A percentile compares a stretch with the other conserved stretches of the same genome.
Conservation (phyloP, 768 basidiomycete species). For the Hydnomerulius pinastri region DNA sequence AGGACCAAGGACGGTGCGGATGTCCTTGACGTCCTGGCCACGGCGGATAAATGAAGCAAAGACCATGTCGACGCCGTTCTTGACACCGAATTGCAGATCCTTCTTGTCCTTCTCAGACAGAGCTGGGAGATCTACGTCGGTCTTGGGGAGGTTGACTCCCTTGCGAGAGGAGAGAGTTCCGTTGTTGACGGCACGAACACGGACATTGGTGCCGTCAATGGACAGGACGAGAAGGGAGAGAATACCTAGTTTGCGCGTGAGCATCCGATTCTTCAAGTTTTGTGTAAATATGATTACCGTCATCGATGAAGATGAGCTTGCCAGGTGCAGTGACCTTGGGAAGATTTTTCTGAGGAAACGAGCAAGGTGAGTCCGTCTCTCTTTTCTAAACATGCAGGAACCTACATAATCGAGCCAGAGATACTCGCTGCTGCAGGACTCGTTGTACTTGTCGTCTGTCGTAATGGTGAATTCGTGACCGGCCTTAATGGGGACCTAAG, state of each 20-base stretch:
- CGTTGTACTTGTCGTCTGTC: constrained; percentile 79
- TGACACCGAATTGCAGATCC: constrained; percentile 92
- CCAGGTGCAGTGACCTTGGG: constrained; percentile 96
- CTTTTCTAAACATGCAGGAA: constrained; percentile 15
- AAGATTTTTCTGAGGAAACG: constrained; percentile 67
- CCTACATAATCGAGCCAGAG: constrained; percentile 94
- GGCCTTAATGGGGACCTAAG: constrained; percentile 76
- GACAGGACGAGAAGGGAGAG: constrained; percentile 90
- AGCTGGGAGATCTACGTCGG: constrained; percentile 94
- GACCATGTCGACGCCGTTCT: constrained; percentile 98
- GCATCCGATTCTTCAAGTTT: not conserved
- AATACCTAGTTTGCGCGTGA: constrained; percentile 49
- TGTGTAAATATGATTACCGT: constrained; percentile 53
- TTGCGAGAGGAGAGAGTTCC: constrained; percentile 94
- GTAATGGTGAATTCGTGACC: constrained; percentile 94
- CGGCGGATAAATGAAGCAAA: constrained; percentile 99
- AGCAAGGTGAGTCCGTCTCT: constrained; percentile 1
- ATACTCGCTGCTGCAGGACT: constrained; percentile 77
- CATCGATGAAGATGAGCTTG: constrained; percentile 96
- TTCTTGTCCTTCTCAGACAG: constrained; percentile 98
- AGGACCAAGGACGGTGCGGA: constrained; percentile 90
- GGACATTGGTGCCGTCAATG: constrained; percentile 79
- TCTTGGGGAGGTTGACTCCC: constrained; percentile 99
- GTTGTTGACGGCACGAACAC: constrained; percentile 86
- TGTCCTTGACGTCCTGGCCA: constrained; percentile 91